These are phyloP conservation scores for Kazachstania sp. DNA, from an alignment of 1,139 yeast genomes.

Conservation along the genomic window DNA sequence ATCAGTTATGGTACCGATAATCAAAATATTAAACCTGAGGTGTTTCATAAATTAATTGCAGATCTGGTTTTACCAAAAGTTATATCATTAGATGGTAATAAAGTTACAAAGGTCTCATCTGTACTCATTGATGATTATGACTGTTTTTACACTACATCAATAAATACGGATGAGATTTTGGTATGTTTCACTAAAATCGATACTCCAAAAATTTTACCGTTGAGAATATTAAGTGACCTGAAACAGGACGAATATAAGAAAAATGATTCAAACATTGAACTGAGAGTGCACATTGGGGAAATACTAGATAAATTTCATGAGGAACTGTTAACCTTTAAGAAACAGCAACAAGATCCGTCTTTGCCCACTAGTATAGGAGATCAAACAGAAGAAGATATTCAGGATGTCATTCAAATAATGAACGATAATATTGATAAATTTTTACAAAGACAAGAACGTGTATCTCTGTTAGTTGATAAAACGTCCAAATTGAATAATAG, in stretches of 20 bases:
- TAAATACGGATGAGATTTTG: conserved; percentile 13
- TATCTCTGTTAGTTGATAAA: conserved; percentile 67
- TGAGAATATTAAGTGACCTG: conserved; percentile 26
- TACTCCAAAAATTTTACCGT: conserved; percentile 28
- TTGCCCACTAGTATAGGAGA: conserved; percentile 8
- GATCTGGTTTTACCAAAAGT: conserved; percentile 30
- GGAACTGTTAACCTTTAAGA: conserved; percentile 24
- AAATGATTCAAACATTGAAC: conserved; percentile 17
- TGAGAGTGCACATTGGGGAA: conserved; percentile 19
- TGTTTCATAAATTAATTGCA: conserved; percentile 22
- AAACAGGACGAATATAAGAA: conserved; percentile 15
- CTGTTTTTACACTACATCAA: conserved; percentile 27
- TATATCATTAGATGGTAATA: conserved; percentile 25
- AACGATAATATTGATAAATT: conserved; percentile 61
- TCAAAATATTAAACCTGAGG: conserved; percentile 9
- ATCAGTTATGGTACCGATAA: conserved; percentile 6
- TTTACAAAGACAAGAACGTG: conserved; percentile 72
- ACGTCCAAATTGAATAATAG: conserved; percentile 66
- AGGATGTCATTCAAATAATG: conserved; percentile 43
- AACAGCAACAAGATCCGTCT: conserved; percentile 8
- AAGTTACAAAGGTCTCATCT: conserved; percentile 28
- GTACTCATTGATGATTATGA: conserved; percentile 28
- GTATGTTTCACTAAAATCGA: conserved; percentile 24
- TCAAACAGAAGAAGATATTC: conserved; percentile 27
- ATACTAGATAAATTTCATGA: conserved; percentile 28